Evolutionary conservation across 768 basidiomycete genomes (phyloP).

Genomic region (Xerocomellus dryophilus): DNA sequence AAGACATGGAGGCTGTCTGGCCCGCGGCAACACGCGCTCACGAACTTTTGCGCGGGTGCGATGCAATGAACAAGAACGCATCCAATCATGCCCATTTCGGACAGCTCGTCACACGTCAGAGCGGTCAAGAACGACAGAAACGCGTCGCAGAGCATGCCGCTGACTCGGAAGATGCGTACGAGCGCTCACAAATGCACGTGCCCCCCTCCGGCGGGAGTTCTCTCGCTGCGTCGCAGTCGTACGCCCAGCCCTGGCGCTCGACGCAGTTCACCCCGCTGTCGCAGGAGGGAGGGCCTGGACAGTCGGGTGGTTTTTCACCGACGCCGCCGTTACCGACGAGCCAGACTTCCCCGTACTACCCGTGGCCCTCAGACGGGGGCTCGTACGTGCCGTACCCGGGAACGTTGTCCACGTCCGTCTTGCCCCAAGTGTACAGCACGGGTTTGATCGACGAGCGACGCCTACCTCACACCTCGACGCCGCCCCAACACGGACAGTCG

Average conservation of each 20-base stretch:
- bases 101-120: slow-evolving; percentile 12
- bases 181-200: slow-evolving; percentile 21
- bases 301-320: slow-evolving; percentile 9
- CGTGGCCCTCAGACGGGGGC: slow-evolving; percentile 41
- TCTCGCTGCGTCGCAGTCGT: slow-evolving; percentile 15
- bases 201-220: slow-evolving; percentile 3
- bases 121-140: slow-evolving; percentile 44
- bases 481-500: slow-evolving; percentile 17
- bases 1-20: slow-evolving; percentile 68
- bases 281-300: slow-evolving; percentile 8
- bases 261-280: slow-evolving; percentile 17
- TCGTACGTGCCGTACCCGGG: slow-evolving; percentile 39
- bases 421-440: slow-evolving; percentile 74
- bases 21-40: slow-evolving; percentile 72
- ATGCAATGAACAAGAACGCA: slow-evolving; percentile 27
- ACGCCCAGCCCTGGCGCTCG: slow-evolving; percentile 31
- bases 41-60: slow-evolving; percentile 67
- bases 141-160: slow-evolving; percentile 55
- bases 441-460: slow-evolving; percentile 58
- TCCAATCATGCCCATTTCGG: slow-evolving; percentile 2
- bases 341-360: slow-evolving; percentile 37
- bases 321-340: slow-evolving; percentile 5
- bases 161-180: slow-evolving; percentile 35
- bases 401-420: slow-evolving; percentile 65
- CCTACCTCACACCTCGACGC: slow-evolving; percentile 3